Conservation (phyloP, 331 rosid species). For the Pyracantha coccinea region DNA sequence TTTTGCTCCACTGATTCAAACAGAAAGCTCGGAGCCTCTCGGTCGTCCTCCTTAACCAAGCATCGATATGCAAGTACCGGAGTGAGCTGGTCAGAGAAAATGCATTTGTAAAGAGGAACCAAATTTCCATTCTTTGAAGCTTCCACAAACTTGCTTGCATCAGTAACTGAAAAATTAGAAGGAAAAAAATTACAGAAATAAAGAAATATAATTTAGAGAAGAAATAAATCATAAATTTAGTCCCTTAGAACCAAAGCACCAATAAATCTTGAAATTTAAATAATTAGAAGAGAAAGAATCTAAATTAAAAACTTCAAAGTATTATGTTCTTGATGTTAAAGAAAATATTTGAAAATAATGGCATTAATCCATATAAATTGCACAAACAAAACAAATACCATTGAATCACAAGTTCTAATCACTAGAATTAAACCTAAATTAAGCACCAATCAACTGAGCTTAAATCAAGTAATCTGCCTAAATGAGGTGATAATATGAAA, state of each 20-base stretch:
- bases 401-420: not conserved
- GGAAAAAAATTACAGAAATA: not conserved
- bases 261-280: too few species aligned
- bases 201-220: too few species aligned
- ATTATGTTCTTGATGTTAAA: not conserved
- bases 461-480: not conserved
- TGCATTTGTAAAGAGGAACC: constrained; percentile 58
- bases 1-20: constrained; percentile 76
- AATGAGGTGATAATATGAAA: not conserved
- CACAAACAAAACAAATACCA: not conserved
- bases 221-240: too few species aligned
- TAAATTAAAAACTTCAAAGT: not conserved
- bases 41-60: constrained; percentile 73
- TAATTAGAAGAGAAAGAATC: not conserved
- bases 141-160: constrained; percentile 44
- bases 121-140: constrained; percentile 61
- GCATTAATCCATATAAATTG: not conserved
- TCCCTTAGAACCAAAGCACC: too few species aligned
- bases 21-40: constrained; percentile 84
- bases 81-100: constrained; percentile 80
- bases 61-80: constrained; percentile 26
- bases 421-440: not conserved
- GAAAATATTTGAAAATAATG: not conserved
- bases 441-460: not conserved
- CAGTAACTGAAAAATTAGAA: constrained; percentile 25